Percentiles rank a stretch among this genome's conserved stretches.
Evolutionary conservation across 345 rosid species (phyloP).

Genomic region (Aquilaria yunnanensis): DNA sequence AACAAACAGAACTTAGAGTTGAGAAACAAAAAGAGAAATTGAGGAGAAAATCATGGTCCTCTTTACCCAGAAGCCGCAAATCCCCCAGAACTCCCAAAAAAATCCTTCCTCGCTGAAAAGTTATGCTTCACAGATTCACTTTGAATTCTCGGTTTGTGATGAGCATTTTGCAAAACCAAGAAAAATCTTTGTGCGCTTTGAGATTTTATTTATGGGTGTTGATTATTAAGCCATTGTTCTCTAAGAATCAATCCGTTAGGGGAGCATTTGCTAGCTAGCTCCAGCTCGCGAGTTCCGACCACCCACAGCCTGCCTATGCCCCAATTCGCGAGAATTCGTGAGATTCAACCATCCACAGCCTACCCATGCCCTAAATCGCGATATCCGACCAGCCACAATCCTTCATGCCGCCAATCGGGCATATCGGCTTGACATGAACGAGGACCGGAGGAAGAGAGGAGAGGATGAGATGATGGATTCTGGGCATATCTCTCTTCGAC

Average conservation of each 20-base stretch:
- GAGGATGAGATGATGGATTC: too few species aligned
- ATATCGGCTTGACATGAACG: too few species aligned
- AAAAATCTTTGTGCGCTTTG: constrained; percentile 50
- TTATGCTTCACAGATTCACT: constrained; percentile 19
- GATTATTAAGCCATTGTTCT: constrained; percentile 34
- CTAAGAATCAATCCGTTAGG: constrained; percentile 50
- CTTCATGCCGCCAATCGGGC: too few species aligned
- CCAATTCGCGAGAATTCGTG: too few species aligned
- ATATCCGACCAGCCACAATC: too few species aligned
- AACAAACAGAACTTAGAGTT: neutral
- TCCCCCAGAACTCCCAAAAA: too few species aligned
- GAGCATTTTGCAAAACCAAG: constrained; percentile 73
- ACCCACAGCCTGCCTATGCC: too few species aligned
- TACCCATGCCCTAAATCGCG: too few species aligned
- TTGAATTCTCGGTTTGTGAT: constrained; percentile 46
- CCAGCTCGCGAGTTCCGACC: neutral
- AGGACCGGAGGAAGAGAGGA: too few species aligned
- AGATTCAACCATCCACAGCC: too few species aligned
- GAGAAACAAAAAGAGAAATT: neutral
- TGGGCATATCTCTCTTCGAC: too few species aligned
- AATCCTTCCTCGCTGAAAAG: too few species aligned
- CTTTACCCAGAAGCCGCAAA: constrained; percentile 14
- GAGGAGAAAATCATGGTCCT: neutral
- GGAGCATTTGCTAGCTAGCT: constrained; percentile 42
- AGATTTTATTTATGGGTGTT: constrained; percentile 78